phyloP scores from a whole-genome alignment of 495 filamentous ascomycete species.

The Aspergillus asperescens region DNA sequence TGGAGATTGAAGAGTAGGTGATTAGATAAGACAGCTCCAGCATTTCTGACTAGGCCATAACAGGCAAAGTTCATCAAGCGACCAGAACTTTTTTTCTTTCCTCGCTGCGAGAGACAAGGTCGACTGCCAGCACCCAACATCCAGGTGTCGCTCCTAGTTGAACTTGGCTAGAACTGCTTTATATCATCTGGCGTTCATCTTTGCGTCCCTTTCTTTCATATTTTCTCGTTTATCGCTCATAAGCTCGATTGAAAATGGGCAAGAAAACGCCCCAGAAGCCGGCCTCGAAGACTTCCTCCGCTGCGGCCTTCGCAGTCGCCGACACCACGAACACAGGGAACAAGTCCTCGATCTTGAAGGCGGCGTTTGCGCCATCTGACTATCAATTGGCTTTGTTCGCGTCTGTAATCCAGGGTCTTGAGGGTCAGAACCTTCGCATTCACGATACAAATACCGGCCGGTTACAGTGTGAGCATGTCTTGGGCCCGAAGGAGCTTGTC shows the following conservation, averaged over 20 bases:
- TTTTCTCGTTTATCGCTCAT: not conserved
- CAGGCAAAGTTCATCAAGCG: conserved; percentile 30
- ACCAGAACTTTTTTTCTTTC: conserved; percentile 45
- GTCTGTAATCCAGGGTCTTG: conserved; percentile 55
- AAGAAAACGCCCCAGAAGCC: conserved; percentile 46
- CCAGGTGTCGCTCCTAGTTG: conserved; percentile 23
- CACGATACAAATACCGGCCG: conserved; percentile 55
- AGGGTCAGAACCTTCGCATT: conserved; percentile 54
- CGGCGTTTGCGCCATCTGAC: conserved; percentile 51
- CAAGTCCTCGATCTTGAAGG: conserved; percentile 48
- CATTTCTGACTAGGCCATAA: conserved; percentile 26
- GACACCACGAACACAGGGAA: conserved; percentile 33
- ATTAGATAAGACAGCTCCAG: conserved; percentile 38
- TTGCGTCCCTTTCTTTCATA: conserved; percentile 3
- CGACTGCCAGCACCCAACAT: conserved; percentile 30
- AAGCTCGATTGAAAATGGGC: conserved; percentile 37
- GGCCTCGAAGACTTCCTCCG: conserved; percentile 44
- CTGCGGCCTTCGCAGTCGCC: conserved; percentile 39
- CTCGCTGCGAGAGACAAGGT: conserved; percentile 31
- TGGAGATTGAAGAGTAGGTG: conserved; percentile 7
- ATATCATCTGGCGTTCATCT: not conserved
- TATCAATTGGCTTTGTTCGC: conserved; percentile 56
- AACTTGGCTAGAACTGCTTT: conserved; percentile 9
- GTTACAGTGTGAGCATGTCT: conserved; percentile 51
- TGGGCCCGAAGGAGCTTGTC: conserved; percentile 46